Evolutionary conservation across 345 rosid genomes (phyloP), one percentile per base, ranked within the genome.

Genomic region (Carallia pectinifolia): DNA sequence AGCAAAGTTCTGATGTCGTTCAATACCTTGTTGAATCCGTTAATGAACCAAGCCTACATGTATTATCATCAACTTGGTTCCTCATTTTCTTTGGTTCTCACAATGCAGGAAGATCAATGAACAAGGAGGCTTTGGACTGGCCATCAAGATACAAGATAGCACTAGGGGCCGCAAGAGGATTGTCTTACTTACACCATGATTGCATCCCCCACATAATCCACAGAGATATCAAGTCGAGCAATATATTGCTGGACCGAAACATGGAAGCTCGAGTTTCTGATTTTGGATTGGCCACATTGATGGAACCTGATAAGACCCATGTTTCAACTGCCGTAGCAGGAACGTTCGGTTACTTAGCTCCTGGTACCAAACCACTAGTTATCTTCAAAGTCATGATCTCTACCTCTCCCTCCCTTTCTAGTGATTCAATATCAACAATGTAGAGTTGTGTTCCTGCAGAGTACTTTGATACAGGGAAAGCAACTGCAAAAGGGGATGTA

Each of bases 161-260:
- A 48, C 62, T 90, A 65, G 96, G 97, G 4, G 88, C 92, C 16
- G 93, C 95, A 63, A 86, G 97, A 83, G 96, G 97, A 77, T 87
- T 94, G 39, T 74, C 97, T 30, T 91, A 94, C 64, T 90, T 94
- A 64, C 97, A 91, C 73, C 88, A 88, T 72, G 96, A 94, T 77
- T 91, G 96, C 70, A 88, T 94, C 15, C 97, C 95, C 37, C 97
- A 87, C 65, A 87, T 94, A 64, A 91, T 94, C 65, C 97, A 94
- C 23, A 83, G 95, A 81, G 97, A 94, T 61, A 88, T 91, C 63
- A 88, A 91, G 83, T 85, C 93, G 0, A 88, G 96, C 60, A 89
- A 94, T 74, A 90, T 90, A 71, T 73, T 92, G 74, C 84, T 95
- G 77, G 96, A 92, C 76, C 86, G 84, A 1, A 90, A 86, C 81